Evolutionary conservation across 2,329 filamentous ascomycete species (phyloP).

Genomic region (Scytalidium lignicola): DNA sequence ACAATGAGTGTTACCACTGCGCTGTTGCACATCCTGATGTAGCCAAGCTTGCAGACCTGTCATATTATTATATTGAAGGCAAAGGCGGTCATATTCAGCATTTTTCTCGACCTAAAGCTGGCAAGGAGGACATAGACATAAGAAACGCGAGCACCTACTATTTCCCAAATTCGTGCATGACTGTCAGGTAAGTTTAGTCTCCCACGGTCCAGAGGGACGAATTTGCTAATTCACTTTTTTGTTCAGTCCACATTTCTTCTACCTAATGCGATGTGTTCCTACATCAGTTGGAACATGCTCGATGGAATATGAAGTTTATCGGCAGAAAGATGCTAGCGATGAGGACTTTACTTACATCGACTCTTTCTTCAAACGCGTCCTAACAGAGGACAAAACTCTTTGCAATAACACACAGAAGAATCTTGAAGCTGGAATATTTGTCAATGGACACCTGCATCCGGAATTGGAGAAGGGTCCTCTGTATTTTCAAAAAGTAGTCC

Average conservation of each 20-base stretch:
- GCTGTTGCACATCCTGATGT: constrained; percentile 42
- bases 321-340: constrained; percentile 40
- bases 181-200: constrained; percentile 30
- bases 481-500: constrained; percentile 22
- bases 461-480: constrained; percentile 40
- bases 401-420: constrained; percentile 45
- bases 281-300: constrained; percentile 34
- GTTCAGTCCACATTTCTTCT: constrained; percentile 41
- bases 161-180: constrained; percentile 35
- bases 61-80: constrained; percentile 36
- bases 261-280: constrained; percentile 46
- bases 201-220: not conserved
- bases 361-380: constrained; percentile 45
- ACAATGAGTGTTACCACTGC: constrained; percentile 48
- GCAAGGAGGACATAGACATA: constrained; percentile 28
- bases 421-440: constrained; percentile 43
- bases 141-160: constrained; percentile 33
- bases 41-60: constrained; percentile 33
- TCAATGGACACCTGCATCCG: constrained; percentile 47
- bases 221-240: not conserved
- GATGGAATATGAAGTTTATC: constrained; percentile 48
- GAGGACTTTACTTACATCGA: constrained; percentile 41
- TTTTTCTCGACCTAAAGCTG: constrained; percentile 31
- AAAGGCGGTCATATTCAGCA: constrained; percentile 28
- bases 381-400: constrained; percentile 46